A percentile compares a stretch with the other conserved stretches of the same genome.
These are phyloP conservation scores for Citropsis articulata DNA, from an alignment of 345 rosid species.

Conservation along the genomic window DNA sequence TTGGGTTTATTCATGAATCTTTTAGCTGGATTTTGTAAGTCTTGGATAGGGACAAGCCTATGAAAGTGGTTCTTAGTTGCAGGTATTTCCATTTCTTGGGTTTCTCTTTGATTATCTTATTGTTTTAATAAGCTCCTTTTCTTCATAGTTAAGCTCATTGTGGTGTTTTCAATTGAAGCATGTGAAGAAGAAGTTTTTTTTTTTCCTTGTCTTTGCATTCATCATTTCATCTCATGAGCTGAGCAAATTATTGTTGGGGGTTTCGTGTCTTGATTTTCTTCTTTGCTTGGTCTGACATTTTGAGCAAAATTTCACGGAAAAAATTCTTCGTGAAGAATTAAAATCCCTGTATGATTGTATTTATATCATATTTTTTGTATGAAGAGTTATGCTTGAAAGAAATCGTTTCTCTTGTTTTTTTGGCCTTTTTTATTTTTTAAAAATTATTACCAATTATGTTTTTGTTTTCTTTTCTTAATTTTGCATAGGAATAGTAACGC, in stretches of 20 bases:
- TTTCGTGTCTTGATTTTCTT: conserved; percentile 18
- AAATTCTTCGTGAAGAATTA: neutral
- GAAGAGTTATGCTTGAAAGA: neutral
- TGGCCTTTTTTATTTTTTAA: neutral
- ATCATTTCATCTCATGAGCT: conserved; percentile 26
- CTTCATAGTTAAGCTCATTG: conserved; percentile 19
- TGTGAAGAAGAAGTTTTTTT: conserved; percentile 18
- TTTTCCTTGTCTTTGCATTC: conserved; percentile 35
- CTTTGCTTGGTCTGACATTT: conserved; percentile 17
- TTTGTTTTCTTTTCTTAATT: conserved; percentile 1
- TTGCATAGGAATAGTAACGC: conserved; percentile 42
- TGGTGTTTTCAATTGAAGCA: conserved; percentile 33
- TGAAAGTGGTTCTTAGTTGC: conserved; percentile 57
- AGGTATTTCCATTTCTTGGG: conserved; percentile 38
- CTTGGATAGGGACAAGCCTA: conserved; percentile 44
- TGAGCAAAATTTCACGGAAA: conserved; percentile 6
- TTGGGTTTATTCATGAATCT: conserved; percentile 41
- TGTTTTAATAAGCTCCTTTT: conserved; percentile 3
- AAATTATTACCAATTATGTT: neutral
- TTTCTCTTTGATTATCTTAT: conserved; percentile 14
- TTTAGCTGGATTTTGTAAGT: conserved; percentile 28
- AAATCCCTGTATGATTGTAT: neutral
- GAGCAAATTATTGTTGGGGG: conserved; percentile 16
- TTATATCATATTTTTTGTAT: neutral
- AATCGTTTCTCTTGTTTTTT: neutral